Evolutionary conservation across 2,329 filamentous ascomycete genomes (phyloP).

Genomic region (Cordyceps pruinosa): DNA sequence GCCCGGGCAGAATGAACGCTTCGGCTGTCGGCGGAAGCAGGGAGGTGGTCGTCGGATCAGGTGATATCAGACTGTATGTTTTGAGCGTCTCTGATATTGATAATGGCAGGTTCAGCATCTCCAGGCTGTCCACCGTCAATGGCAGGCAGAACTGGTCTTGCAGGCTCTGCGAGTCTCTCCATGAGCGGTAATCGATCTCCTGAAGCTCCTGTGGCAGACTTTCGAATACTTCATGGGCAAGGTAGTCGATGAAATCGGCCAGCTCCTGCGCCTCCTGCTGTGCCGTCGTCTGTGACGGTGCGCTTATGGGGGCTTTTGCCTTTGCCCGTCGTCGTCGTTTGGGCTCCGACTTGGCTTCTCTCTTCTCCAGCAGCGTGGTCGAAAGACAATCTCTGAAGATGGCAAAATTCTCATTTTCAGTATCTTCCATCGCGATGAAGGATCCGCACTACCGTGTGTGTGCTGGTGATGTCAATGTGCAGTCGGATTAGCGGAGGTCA

Average conservation of each 20-base stretch:
- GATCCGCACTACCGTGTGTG: neutral
- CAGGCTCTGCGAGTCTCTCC: constrained; percentile 35
- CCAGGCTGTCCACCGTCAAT: constrained; percentile 46
- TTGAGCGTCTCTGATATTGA: constrained; percentile 59
- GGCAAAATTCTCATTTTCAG: constrained; percentile 33
- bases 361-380: constrained; percentile 57
- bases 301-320: constrained; percentile 13
- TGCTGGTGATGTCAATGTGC: neutral
- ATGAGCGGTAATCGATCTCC: constrained; percentile 52
- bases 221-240: constrained; percentile 62
- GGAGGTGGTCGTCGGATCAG: constrained; percentile 27
- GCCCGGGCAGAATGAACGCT: constrained; percentile 55
- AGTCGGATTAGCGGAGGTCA: constrained; percentile 6
- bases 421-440: constrained; percentile 2
- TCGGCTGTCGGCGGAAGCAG: constrained; percentile 32
- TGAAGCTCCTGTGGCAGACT: constrained; percentile 55
- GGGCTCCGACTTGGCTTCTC: constrained; percentile 37
- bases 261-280: constrained; percentile 54
- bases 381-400: constrained; percentile 71
- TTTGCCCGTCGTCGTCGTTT: constrained; percentile 37
- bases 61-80: constrained; percentile 57
- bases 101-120: constrained; percentile 44
- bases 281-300: constrained; percentile 14
- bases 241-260: constrained; percentile 75
- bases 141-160: constrained; percentile 51